Percentiles rank a stretch among this genome's conserved stretches.
These are phyloP conservation scores for Ophiognomonia clavigignenti-juglandacearum DNA, from an alignment of 2,329 filamentous ascomycete species.

Conservation along the genomic window DNA sequence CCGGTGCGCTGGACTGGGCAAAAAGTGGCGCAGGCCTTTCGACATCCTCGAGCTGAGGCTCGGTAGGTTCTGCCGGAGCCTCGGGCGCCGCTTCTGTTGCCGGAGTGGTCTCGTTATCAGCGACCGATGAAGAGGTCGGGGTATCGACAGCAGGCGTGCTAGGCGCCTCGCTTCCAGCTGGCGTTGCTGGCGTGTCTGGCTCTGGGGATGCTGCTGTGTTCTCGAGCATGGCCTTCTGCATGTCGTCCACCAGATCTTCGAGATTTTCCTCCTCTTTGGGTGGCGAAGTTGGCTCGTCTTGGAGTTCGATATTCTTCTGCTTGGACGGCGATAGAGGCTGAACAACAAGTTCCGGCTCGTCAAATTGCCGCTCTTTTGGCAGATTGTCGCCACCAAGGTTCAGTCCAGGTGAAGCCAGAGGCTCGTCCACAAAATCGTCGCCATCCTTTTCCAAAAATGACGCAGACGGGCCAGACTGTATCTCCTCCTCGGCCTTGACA, in stretches of 20 bases:
- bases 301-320: slow-evolving; percentile 19
- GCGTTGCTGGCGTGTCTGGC: slow-evolving; percentile 4
- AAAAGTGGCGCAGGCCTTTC: slow-evolving; percentile 62
- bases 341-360: slow-evolving; percentile 53
- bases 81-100: not conserved
- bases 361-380: slow-evolving; percentile 44
- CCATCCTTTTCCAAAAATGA: slow-evolving; percentile 56
- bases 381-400: slow-evolving; percentile 54
- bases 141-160: slow-evolving; percentile 9
- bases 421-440: slow-evolving; percentile 74
- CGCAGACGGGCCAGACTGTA: slow-evolving; percentile 31
- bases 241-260: slow-evolving; percentile 18
- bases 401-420: slow-evolving; percentile 63
- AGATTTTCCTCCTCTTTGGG: slow-evolving; percentile 12
- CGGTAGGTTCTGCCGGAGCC: slow-evolving; percentile 12
- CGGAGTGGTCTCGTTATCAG: slow-evolving; percentile 6
- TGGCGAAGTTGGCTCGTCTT: slow-evolving; percentile 1
- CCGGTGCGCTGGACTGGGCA: slow-evolving; percentile 10
- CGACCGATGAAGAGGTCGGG: slow-evolving; percentile 11
- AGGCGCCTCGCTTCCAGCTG: slow-evolving; percentile 4
- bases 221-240: slow-evolving; percentile 15
- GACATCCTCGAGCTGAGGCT: slow-evolving; percentile 39
- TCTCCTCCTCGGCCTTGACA: slow-evolving; percentile 54
- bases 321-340: slow-evolving; percentile 53
- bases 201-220: slow-evolving; percentile 9